These are phyloP conservation scores for Trypanosoma boissoni DNA, from an alignment of 208 protist species.

Conservation along the genomic window DNA sequence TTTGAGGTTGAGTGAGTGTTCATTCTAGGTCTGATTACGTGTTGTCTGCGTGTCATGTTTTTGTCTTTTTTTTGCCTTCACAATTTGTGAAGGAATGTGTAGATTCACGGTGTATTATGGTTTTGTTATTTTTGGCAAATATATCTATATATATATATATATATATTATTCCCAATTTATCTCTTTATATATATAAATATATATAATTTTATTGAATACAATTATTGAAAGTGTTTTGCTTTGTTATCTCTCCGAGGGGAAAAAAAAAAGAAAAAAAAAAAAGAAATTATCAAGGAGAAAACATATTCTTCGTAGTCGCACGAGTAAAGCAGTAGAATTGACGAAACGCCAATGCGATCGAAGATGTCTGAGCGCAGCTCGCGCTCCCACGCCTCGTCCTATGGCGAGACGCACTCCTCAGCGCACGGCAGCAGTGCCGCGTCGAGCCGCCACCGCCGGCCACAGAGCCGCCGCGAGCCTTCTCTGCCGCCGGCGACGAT, in stretches of 20 bases:
- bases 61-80: too few relatives aligned
- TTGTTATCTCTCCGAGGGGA: not conserved
- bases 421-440: slow-evolving; percentile 39
- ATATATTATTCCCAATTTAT: too few relatives aligned
- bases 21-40: not conserved
- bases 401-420: slow-evolving; percentile 45
- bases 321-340: slow-evolving; percentile 12
- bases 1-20: too few relatives aligned
- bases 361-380: slow-evolving; percentile 55
- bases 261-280: not conserved
- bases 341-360: slow-evolving; percentile 39
- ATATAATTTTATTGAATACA: too few relatives aligned
- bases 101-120: too few relatives aligned
- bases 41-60: not conserved
- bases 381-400: slow-evolving; percentile 51
- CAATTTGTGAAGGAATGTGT: too few relatives aligned
- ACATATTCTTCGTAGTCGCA: not conserved
- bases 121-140: too few relatives aligned
- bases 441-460: slow-evolving; percentile 36
- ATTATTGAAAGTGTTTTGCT: too few relatives aligned
- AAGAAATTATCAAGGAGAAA: not conserved
- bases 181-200: too few relatives aligned
- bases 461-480: slow-evolving; percentile 20
- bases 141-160: too few relatives aligned
- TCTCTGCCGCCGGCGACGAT: slow-evolving; percentile 61